Evolutionary conservation across 345 rosid species (phyloP), one percentile per base, ranked within the genome.

Genomic region (Pseudoturritis turrita): DNA sequence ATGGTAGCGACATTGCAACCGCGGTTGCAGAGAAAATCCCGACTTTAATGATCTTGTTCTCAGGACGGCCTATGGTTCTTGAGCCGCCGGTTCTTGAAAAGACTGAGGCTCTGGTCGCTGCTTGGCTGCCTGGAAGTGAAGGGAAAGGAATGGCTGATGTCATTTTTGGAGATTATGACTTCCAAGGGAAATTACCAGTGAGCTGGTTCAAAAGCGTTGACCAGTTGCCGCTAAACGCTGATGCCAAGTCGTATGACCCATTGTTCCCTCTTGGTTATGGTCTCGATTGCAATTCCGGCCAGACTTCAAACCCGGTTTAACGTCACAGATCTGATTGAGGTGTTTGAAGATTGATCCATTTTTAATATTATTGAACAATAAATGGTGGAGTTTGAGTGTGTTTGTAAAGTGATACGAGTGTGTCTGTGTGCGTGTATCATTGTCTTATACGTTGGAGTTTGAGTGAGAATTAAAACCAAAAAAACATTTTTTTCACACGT

Each of bases 91-190:
- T 88, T 31, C 69, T 86, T 75, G 88, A 83, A 58, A 86, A 86
- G 78, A 65, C 74, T 0, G 89, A 88, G 52, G 92, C 85, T 37
- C 21, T 90, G 13, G 77, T 90, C 11, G 96, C 94, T 43, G 97
- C 97, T 44, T 90, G 98, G 98, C 64, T 90, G 17, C 97, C 96
- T 7, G 98, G 96, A 79, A 85, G 74, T 1, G 96, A 93, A 77
- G 96, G 88, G 29, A 74, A 68, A 22, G 98, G 96, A 15, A 74
- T 89, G 9, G 68, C 84, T n/a, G 91, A 90, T 62, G 89, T 87
- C 26, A 41, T 90, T 7, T 88, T 88, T 2, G 98, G 96, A 21
- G 90, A 87, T 76, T 73, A 79, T 45, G 86, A 77, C 54, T 90
- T 88, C 19, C 35, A 72, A 2, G 93, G 96, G 2, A 80, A 62